Evolutionary conservation across 768 basidiomycete species (phyloP).

Genomic region (Lactarius indigo): DNA sequence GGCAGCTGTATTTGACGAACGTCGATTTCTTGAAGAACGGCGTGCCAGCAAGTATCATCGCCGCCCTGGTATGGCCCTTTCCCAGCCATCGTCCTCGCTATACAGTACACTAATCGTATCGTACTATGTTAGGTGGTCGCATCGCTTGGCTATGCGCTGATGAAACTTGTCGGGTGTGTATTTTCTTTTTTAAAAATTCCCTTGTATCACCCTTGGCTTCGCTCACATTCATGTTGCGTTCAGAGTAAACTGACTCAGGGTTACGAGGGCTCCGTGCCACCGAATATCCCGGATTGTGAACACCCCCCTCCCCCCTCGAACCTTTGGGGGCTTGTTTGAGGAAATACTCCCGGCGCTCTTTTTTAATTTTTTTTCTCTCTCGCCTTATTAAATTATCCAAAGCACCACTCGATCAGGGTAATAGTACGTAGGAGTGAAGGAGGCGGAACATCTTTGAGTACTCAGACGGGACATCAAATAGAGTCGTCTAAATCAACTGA

Average conservation of each 20-base stretch:
- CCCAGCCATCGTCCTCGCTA: conserved; percentile 6
- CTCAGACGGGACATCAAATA: neutral
- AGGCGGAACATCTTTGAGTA: neutral
- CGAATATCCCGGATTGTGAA: neutral
- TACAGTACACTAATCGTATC: neutral
- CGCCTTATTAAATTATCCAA: neutral
- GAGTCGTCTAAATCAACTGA: neutral
- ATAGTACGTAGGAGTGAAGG: neutral
- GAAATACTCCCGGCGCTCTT: neutral
- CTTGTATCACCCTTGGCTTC: neutral
- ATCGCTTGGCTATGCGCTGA: conserved; percentile 79
- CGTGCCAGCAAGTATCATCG: conserved; percentile 89
- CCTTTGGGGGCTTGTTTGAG: neutral
- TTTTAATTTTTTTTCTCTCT: neutral
- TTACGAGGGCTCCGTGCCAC: neutral
- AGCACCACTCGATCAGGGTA: neutral
- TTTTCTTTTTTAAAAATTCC: neutral
- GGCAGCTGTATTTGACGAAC: conserved; percentile 80
- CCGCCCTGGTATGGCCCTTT: conserved; percentile 60
- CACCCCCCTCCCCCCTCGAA: neutral
- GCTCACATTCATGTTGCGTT: neutral
- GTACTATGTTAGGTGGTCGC: conserved; percentile 63
- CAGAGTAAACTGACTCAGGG: conserved; percentile 8
- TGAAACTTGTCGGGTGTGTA: conserved; percentile 65
- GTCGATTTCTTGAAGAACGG: conserved; percentile 92